These are phyloP conservation scores for Citrus cavaleriei DNA, from an alignment of 345 rosid species.

Conservation along the genomic window DNA sequence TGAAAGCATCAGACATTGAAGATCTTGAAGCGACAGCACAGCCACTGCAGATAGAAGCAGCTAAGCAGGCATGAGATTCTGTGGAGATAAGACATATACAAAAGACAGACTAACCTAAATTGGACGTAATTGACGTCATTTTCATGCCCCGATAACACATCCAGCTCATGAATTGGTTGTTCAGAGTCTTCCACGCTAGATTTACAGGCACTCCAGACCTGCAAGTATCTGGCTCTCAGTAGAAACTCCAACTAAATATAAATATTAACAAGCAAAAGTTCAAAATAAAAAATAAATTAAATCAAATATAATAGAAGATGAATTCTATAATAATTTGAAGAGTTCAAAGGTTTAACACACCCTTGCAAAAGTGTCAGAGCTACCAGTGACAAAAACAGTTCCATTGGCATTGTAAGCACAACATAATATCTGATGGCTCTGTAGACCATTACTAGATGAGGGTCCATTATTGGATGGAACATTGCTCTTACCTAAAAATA, in stretches of 20 bases:
- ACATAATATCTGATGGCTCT: conserved; percentile 78
- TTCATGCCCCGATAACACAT: conserved; percentile 86
- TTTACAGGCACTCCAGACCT: conserved; percentile 97
- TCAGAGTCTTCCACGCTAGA: conserved; percentile 54
- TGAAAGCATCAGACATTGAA: conserved; percentile 57
- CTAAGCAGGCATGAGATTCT: conserved; percentile 13
- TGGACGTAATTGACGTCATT: conserved; percentile 98
- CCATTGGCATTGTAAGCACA: conserved; percentile 97
- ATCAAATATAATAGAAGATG: not conserved
- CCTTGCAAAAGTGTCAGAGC: conserved; percentile 97
- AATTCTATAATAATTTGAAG: conserved; percentile 7
- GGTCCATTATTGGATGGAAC: conserved; percentile 47
- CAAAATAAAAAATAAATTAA: not conserved
- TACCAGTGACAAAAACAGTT: conserved; percentile 96
- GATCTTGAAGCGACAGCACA: conserved; percentile 84
- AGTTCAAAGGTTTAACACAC: conserved; percentile 46
- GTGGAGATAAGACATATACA: not conserved
- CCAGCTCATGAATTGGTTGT: conserved; percentile 89
- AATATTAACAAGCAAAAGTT: conserved; percentile 13
- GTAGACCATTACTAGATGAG: conserved; percentile 55
- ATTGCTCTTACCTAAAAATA: conserved; percentile 55
- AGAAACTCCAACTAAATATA: conserved; percentile 20
- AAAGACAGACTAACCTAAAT: conserved; percentile 57
- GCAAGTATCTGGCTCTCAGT: conserved; percentile 28
- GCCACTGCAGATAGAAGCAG: conserved; percentile 60